Base-by-base conservation (phyloP, 2,329 filamentous ascomycete species). In the Paraphoma sp. region DNA sequence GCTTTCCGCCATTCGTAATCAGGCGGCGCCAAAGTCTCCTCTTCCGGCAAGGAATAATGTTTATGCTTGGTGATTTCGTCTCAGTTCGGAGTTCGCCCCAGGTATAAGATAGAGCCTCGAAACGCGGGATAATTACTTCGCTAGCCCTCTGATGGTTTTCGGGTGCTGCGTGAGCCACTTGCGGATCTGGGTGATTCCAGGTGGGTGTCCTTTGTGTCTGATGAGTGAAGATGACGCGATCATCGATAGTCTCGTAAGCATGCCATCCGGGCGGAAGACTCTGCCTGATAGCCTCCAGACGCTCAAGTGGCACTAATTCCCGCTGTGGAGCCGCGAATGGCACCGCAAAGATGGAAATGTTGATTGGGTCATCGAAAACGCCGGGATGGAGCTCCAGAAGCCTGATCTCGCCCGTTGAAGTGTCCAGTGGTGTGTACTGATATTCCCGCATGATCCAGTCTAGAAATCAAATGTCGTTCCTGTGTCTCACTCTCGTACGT, bases 61-160 rank as follows among this genome's bases (percentile, higher is more conserved):
- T n/a, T 6, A 45, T 33, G 16, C 8, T 23, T 12, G 2, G 17
- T 43, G 14, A 36, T 36, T 33, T 29, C 2, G 36, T 28, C 6
- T 48, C 43, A 23, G 23, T 2, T 23, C 5, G 23, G 23, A 2
- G 23, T 23, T 23, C 23, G 8, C 55, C 55, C 55, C 55, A 54
- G 1, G 36, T 43, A 31, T 58, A 58, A 2, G 51, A 54, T 1
- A 58, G 43, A 8, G 51, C 51, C 51, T 56, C 53, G 30, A 44
- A 56, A 11, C 8, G 14, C 33, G 29, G 47, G 7, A n/a, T n/a
- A 14, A 12, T 28, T 14, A 16, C 9, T 14, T 2, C 10, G 23
- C 23, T 23, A 23, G 23, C 23, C 5, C 23, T 2, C 9, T 45
- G 30, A 16, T 31, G 14, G 23, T n/a, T 31, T 18, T 47, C 16